Evolutionary conservation across 257 asterid species (phyloP).

Genomic region (Solanum sejunctum): DNA sequence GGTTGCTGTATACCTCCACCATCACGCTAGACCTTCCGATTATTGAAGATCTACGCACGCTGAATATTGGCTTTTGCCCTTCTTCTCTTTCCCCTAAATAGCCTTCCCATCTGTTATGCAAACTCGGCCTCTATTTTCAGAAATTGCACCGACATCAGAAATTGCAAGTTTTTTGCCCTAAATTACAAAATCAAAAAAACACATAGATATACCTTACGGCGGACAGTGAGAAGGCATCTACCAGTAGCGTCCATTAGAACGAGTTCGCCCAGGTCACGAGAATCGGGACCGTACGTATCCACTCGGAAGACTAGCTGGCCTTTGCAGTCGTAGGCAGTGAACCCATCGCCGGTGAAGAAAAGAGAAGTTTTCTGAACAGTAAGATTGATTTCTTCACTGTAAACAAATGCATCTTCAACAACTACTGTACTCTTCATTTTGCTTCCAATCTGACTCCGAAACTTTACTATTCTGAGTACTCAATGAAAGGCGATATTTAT

Average conservation of each 20-base stretch:
- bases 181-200: neutral
- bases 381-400: conserved; percentile 37
- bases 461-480: neutral
- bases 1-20: conserved; percentile 31
- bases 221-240: conserved; percentile 62
- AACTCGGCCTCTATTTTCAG: conserved; percentile 54
- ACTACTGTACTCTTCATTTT: conserved; percentile 20
- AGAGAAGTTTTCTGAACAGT: conserved; percentile 58
- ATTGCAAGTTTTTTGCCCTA: neutral
- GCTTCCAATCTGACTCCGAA: neutral
- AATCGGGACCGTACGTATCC: conserved; percentile 50
- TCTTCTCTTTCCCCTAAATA: conserved; percentile 45
- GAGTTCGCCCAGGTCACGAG: conserved; percentile 28
- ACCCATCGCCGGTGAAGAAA: conserved; percentile 74
- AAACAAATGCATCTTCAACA: conserved; percentile 30
- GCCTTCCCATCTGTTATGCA: conserved; percentile 76
- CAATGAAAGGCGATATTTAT: neutral
- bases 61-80: conserved; percentile 41
- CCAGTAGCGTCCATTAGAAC: conserved; percentile 73
- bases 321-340: conserved; percentile 45
- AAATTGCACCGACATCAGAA: neutral
- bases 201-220: conserved; percentile 41
- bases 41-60: conserved; percentile 48
- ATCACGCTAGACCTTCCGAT: conserved; percentile 40
- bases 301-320: conserved; percentile 62